Evolutionary conservation across 768 basidiomycete genomes (phyloP).

Genomic region (Phlebiopsis flavidoalba): DNA sequence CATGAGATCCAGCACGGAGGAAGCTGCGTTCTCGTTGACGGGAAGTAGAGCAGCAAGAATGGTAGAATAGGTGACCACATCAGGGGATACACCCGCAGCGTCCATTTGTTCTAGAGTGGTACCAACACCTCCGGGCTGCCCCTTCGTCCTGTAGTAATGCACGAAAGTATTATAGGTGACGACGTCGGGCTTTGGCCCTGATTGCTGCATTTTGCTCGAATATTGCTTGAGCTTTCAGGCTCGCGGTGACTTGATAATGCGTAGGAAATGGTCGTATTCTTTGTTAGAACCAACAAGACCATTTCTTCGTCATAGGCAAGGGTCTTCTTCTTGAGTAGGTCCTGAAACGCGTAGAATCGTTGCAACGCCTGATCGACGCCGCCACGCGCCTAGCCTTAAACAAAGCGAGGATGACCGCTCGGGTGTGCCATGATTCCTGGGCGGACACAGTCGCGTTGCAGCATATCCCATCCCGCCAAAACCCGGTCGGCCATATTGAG

Average conservation of each 20-base stretch:
- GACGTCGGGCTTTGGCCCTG: constrained; percentile 63
- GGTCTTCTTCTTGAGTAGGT: constrained; percentile 21
- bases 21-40: constrained; percentile 59
- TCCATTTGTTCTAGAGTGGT: constrained; percentile 53
- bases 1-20: constrained; percentile 70
- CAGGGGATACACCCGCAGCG: constrained; percentile 51
- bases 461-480: constrained; percentile 55
- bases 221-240: constrained; percentile 31
- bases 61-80: constrained; percentile 84
- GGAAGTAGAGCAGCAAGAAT: constrained; percentile 75
- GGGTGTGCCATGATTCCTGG: constrained; percentile 64
- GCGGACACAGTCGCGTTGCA: constrained; percentile 48
- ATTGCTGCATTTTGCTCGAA: constrained; percentile 33
- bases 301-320: not conserved
- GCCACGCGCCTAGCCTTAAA: constrained; percentile 47
- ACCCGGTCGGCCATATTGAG: constrained; percentile 48
- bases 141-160: constrained; percentile 54
- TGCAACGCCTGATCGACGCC: constrained; percentile 47
- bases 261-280: constrained; percentile 72
- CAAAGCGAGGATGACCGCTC: constrained; percentile 61
- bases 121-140: constrained; percentile 60
- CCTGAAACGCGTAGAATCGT: constrained; percentile 47
- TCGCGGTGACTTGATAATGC: constrained; percentile 40
- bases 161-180: constrained; percentile 82
- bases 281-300: constrained; percentile 46